Evolutionary conservation across 768 basidiomycete species (phyloP), one percentile per base, ranked within the genome.

Genomic region (Auricularia auricula-judae): DNA sequence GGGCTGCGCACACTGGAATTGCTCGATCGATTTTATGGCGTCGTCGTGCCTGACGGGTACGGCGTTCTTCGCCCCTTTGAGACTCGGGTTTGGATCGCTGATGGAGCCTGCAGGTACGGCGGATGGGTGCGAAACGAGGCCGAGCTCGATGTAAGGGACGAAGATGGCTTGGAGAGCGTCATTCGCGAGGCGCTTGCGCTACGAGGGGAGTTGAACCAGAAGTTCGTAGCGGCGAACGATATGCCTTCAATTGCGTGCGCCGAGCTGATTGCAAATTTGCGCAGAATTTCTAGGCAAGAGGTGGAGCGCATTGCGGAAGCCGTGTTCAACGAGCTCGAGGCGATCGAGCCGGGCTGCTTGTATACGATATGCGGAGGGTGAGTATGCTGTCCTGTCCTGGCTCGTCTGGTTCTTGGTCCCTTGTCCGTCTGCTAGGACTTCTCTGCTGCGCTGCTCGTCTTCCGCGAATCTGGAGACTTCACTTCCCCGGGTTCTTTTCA

Each of bases 301-400:
- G 89, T 91, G 0, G 86, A 91, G 65, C 84, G 87, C 68, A 93
- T 96, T 65, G 81, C 84, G n/a, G 70, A 70, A 1, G 76, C 84
- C 10, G 82, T 96, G 4, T 84, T 85, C 82, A 72, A 73, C n/a
- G 86, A 93, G 69, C 73, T 96, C 35, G 79, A 81, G 12, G 71
- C 72, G 11, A 71, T 96, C 8, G 80, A 86, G 62, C 77, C 81
- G 1, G 91, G 89, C 0, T 93, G 86, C 69, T 73, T 81, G 21
- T 85, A 84, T 68, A 90, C 87, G 3, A 83, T 97, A 47, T 88
- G 83, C 44, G 94, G 93, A 70, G 89, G 93, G 91, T 90, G 62
- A 67, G 84, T 42, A 42, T 29, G 29, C 29, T 29, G 29, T 29
- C 29, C 29, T 29, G 29, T 29, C 29, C 29, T 29, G 29, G 29